Conservation (phyloP, 208 protist genomes). For the Wallacemonas sp. region DNA sequence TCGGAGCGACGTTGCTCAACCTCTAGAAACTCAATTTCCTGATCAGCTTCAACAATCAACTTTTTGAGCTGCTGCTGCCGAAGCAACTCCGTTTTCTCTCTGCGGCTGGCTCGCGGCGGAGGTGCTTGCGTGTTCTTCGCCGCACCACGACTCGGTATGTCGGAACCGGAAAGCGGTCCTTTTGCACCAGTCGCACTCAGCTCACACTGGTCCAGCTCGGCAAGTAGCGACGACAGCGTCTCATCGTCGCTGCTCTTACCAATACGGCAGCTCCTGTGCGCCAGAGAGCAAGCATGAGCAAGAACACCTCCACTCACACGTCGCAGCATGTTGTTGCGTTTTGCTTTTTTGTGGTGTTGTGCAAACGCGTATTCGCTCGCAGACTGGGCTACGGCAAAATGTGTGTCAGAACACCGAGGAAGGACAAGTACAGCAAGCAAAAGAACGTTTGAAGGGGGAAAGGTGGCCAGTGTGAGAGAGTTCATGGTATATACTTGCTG, state of each 20-base stretch:
- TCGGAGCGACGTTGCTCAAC: neutral
- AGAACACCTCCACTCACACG: neutral
- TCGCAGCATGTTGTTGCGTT: neutral
- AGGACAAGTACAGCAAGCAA: neutral
- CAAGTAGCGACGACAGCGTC: neutral
- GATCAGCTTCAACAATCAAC: conserved; percentile 3
- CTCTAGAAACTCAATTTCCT: conserved; percentile 2
- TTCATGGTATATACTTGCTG: too few relatives aligned
- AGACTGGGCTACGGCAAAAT: too few relatives aligned
- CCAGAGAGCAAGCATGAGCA: neutral
- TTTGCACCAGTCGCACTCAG: neutral
- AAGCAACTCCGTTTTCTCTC: conserved; percentile 5
- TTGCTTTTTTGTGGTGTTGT: too few relatives aligned
- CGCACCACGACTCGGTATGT: neutral
- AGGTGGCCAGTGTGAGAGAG: neutral
- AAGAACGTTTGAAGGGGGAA: too few relatives aligned
- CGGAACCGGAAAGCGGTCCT: neutral
- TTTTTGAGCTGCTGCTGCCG: conserved; percentile 1
- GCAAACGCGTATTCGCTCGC: too few relatives aligned
- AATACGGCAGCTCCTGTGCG: neutral
- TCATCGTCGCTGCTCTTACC: neutral
- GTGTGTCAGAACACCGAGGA: neutral
- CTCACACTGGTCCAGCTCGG: conserved; percentile 1
- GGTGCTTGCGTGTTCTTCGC: neutral
- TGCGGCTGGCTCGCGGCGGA: neutral